phyloP scores from a whole-genome alignment of 2,329 filamentous ascomycete genomes.

The Clarireedia homoeocarpa region DNA sequence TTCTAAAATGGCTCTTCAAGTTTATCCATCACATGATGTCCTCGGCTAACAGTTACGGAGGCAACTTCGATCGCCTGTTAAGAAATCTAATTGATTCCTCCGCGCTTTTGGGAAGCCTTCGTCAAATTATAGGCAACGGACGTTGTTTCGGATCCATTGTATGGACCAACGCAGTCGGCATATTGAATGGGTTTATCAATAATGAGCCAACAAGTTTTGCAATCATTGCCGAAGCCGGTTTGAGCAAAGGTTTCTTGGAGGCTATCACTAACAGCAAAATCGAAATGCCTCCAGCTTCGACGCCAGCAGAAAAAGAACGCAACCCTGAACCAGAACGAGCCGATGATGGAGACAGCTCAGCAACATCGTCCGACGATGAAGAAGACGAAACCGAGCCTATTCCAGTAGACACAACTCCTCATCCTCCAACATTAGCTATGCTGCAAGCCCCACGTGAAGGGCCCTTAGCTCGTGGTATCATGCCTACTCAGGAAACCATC shows the following conservation, averaged over 20 bases:
- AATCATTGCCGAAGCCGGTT: conserved; percentile 86
- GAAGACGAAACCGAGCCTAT: conserved; percentile 31
- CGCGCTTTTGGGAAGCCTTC: conserved; percentile 69
- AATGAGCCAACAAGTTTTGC: conserved; percentile 97
- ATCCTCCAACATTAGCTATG: conserved; percentile 45
- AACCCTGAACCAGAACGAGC: conserved; percentile 1
- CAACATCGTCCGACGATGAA: conserved; percentile 16
- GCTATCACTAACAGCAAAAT: conserved; percentile 56
- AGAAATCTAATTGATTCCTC: conserved; percentile 93
- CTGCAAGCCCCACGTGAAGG: conserved; percentile 38
- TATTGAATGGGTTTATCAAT: conserved; percentile 93
- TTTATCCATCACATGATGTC: conserved; percentile 94
- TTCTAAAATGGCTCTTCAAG: conserved; percentile 87
- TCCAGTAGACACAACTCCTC: conserved; percentile 36
- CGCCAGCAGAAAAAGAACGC: conserved; percentile 11
- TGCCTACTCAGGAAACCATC: conserved; percentile 85
- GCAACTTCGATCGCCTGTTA: conserved; percentile 81
- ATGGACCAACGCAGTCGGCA: conserved; percentile 90
- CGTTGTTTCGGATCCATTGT: conserved; percentile 81
- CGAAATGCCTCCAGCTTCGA: conserved; percentile 27
- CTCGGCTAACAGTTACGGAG: conserved; percentile 59
- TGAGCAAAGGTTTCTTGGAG: conserved; percentile 80
- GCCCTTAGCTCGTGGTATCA: conserved; percentile 60
- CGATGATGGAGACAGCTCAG: background rate
- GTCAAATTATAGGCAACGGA: conserved; percentile 73